These are phyloP conservation scores for Asterella californica DNA, from an alignment of 225 moss, liverwort and hornwort genomes.

Conservation along the genomic window DNA sequence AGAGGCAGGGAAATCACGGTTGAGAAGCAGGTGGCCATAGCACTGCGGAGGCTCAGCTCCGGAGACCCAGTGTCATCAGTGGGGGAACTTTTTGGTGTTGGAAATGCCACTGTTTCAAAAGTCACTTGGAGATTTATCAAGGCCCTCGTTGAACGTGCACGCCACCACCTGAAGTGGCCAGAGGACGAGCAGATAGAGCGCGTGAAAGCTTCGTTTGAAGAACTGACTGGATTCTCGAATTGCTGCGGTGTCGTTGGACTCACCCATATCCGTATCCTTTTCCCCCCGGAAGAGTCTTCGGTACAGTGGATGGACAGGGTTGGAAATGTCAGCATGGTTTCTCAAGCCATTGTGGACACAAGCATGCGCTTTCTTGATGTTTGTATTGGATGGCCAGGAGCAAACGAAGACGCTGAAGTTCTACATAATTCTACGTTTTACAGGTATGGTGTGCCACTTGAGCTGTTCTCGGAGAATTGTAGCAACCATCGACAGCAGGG, in stretches of 20 bases:
- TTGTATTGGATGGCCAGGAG: slow-evolving; percentile 38
- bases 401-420: slow-evolving; percentile 27
- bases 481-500: neutral
- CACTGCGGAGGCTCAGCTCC: slow-evolving; percentile 31
- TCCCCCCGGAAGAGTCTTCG: slow-evolving; percentile 25
- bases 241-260: slow-evolving; percentile 32
- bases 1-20: slow-evolving; percentile 26
- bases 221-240: slow-evolving; percentile 24
- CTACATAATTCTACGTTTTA: slow-evolving; percentile 33
- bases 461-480: neutral
- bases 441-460: slow-evolving; percentile 1
- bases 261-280: slow-evolving; percentile 23
- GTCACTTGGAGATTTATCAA: slow-evolving; percentile 32
- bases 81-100: slow-evolving; percentile 32
- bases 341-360: slow-evolving; percentile 35
- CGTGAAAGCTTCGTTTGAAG: slow-evolving; percentile 28
- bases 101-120: slow-evolving; percentile 27
- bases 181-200: slow-evolving; percentile 23
- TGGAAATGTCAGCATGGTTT: slow-evolving; percentile 33
- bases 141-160: slow-evolving; percentile 21
- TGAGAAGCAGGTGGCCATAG: slow-evolving; percentile 37
- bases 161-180: slow-evolving; percentile 36
- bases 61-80: slow-evolving; percentile 31
- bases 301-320: slow-evolving; percentile 31
- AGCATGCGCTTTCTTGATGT: slow-evolving; percentile 36